Evolutionary conservation across 2,329 filamentous ascomycete species (phyloP).

Genomic region (Aspergillus caelatus): DNA sequence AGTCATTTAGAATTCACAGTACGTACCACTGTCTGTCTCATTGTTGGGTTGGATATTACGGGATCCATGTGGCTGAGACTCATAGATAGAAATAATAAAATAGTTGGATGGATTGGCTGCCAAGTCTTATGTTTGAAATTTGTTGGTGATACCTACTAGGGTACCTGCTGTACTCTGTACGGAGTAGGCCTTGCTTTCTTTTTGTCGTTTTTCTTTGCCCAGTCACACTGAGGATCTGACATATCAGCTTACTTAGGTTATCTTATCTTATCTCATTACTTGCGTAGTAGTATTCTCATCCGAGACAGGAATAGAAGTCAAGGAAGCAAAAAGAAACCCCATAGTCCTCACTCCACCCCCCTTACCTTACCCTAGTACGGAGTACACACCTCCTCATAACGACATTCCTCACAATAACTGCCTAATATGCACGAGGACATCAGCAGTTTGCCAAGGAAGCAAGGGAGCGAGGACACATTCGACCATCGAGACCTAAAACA

Average conservation of each 20-base stretch:
- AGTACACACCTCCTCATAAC: neutral
- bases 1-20: neutral
- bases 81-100: neutral
- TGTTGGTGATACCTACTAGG: neutral
- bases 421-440: neutral
- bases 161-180: no score
- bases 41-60: neutral
- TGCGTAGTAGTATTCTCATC: neutral
- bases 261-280: neutral
- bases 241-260: neutral
- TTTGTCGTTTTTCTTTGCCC: neutral
- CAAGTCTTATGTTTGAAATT: no score
- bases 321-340: neutral
- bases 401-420: neutral
- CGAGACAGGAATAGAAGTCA: neutral
- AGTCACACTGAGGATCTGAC: no score
- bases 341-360: neutral
- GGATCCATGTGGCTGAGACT: neutral
- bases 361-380: neutral
- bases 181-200: neutral
- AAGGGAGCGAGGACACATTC: neutral
- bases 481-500: neutral
- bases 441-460: neutral
- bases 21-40: neutral
- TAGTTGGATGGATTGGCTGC: neutral